phyloP scores from a whole-genome alignment of 768 basidiomycete species.

The Boletus reticuloceps region DNA sequence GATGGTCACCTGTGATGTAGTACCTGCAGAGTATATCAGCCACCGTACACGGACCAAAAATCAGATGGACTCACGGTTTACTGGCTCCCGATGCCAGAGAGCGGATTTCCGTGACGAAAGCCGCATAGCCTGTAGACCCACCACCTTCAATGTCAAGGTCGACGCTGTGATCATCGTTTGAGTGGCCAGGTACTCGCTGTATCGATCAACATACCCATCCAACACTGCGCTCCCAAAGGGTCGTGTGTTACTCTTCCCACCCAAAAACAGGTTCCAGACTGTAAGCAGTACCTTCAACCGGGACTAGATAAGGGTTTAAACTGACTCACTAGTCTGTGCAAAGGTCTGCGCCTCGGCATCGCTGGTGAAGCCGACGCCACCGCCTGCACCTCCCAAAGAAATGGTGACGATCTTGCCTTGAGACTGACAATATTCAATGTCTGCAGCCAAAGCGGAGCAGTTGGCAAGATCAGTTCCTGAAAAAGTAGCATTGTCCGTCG shows the following conservation, averaged over 20 bases:
- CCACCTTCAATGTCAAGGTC: conserved; percentile 81
- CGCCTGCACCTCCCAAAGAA: conserved; percentile 43
- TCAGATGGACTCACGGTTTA: conserved; percentile 16
- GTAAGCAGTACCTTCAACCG: not conserved
- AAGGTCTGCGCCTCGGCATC: conserved; percentile 38
- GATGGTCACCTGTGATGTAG: conserved; percentile 49
- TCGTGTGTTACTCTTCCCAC: conserved; percentile 41
- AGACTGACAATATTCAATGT: conserved; percentile 44
- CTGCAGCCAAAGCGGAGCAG: conserved; percentile 38
- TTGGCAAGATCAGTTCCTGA: conserved; percentile 40
- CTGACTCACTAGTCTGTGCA: conserved; percentile 18
- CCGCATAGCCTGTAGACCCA: conserved; percentile 43
- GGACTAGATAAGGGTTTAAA: conserved; percentile 8
- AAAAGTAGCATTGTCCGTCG: conserved; percentile 39
- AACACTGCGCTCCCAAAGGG: conserved; percentile 47
- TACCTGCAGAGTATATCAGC: conserved; percentile 40
- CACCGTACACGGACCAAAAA: not conserved
- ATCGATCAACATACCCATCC: conserved; percentile 37
- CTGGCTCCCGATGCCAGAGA: conserved; percentile 22
- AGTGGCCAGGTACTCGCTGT: not conserved
- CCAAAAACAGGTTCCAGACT: conserved; percentile 48
- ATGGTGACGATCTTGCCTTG: conserved; percentile 48
- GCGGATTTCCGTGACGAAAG: conserved; percentile 38
- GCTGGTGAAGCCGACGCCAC: conserved; percentile 37
- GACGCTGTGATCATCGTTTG: conserved; percentile 35